Base-by-base conservation (phyloP, 2,329 filamentous ascomycete species). In the Fusarium concolor region DNA sequence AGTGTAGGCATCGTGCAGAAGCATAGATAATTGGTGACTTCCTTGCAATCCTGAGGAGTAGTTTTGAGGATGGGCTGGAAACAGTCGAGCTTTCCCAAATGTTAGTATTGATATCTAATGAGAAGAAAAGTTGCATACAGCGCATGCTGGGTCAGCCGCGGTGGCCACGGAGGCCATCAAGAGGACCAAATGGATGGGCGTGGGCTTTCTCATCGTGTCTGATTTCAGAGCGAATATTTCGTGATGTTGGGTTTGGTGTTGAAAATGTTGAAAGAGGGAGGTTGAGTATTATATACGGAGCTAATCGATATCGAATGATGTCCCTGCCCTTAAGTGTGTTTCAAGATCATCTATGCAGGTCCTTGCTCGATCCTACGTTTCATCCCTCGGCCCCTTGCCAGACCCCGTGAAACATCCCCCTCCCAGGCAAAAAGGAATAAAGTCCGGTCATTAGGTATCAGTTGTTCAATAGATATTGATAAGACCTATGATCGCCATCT, bases 11-110 rank as follows among this genome's bases (percentile, higher is more conserved):
- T 68, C 11, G 71, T 74, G 57, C 75, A 76, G 69, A 76, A 76
- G 67, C 75, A 76, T 12, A 74, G 66, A 52, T 76, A 76, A 67
- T 75, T 76, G 28, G 70, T 74, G n/a, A 58, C 64, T 55, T 76
- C 75, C 43, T 71, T 76, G 52, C 75, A 76, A 20, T 69, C 62
- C 1, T 75, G 75, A 37, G 75, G 75, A 33, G 72, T 68, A 18
- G 75, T 75, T 15, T 70, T 72, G 54, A 76, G 67, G 24, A 76
- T 68, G 5, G 54, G 55, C 47, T 70, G 64, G 65, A 76, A 76
- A 59, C 75, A 76, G 70, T 73, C 64, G 42, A 73, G 70, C 71
- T 73, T 10, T 46, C 11, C 20, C n/a, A 7, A 2, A 1, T 9
- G 10, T 61, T 6, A 69, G 52, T 1, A 43, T 22, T 10, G 10